Evolutionary conservation across 495 filamentous ascomycete genomes (phyloP), one percentile per base, ranked within the genome.

Genomic region (Neurospora terricola): DNA sequence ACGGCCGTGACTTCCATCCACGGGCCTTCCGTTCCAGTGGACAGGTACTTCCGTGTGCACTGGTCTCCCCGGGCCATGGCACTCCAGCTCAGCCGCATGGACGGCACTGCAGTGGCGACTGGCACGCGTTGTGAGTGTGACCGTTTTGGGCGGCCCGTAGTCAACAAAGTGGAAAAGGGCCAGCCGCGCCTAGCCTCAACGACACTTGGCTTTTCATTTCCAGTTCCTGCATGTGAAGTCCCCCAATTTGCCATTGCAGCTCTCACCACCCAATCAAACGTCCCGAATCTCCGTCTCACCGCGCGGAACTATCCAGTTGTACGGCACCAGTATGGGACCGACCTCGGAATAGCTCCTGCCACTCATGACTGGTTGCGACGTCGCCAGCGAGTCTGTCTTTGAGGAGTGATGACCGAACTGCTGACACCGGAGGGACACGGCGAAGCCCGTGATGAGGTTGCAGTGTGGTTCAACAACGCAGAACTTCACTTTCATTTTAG

Each of bases 191-290:
- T 75, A 43, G 42, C 42, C 42, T 45, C 48, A 36, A 76, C 69
- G 34, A 21, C 71, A 30, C 69, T 72, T 71, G 72, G 76, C 18
- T 27, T n/a, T 73, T 79, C 78, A 79, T 79, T 79, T 79, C 78
- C 75, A 68, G 74, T 74, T 75, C 73, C 76, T 79, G 78, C 78
- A 79, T 79, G 76, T 79, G 78, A 79, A 76, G 73, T 72, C 70
- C 69, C 69, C 72, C 42, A 42, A 71, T 71, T 68, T 70, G 69
- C 72, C 38, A 43, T 27, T 66, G n/a, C 38, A 74, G 66, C 45
- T 72, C 70, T 72, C 48, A 70, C 70, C 70, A 66, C 45, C 75
- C 76, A 78, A 77, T 78, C 72, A n/a, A n/a, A 77, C n/a, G 12
- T 12, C 76, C 37, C 14, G 27, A 39, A 34, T 9, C 4, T 38